These are phyloP conservation scores for Cyberlindnera samutprakarnensis DNA, from an alignment of 805 yeast species.

Conservation along the genomic window DNA sequence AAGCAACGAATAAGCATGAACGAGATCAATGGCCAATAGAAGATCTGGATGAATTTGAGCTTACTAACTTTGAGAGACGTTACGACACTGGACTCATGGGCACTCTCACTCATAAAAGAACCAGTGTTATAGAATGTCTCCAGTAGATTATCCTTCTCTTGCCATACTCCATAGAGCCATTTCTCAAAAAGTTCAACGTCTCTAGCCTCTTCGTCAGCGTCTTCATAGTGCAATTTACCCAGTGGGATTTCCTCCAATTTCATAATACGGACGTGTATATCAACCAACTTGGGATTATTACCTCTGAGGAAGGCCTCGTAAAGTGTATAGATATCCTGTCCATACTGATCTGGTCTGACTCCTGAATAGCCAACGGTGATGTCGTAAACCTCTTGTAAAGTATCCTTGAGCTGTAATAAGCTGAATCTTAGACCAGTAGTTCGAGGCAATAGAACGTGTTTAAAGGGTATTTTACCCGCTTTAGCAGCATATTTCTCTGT, in stretches of 20 bases:
- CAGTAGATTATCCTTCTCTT: slow-evolving; percentile 67
- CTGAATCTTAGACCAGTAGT: slow-evolving; percentile 70
- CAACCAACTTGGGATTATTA: slow-evolving; percentile 58
- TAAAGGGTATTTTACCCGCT: slow-evolving; percentile 38
- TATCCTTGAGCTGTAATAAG: slow-evolving; percentile 44
- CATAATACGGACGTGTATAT: slow-evolving; percentile 56
- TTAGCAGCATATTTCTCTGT: slow-evolving; percentile 53
- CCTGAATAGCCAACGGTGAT: slow-evolving; percentile 80
- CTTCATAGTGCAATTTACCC: slow-evolving; percentile 38
- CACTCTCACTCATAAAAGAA: slow-evolving; percentile 26
- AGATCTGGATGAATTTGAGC: slow-evolving; percentile 25
- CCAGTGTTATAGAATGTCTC: slow-evolving; percentile 53
- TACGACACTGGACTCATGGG: slow-evolving; percentile 4
- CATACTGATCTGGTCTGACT: slow-evolving; percentile 51
- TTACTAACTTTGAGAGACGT: slow-evolving; percentile 16
- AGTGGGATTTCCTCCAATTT: slow-evolving; percentile 57
- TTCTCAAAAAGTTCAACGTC: slow-evolving; percentile 45
- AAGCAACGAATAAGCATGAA: slow-evolving; percentile 12
- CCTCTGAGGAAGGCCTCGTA: slow-evolving; percentile 60
- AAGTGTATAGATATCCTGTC: slow-evolving; percentile 71
- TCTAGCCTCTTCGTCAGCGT: slow-evolving; percentile 31
- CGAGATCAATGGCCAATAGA: slow-evolving; percentile 24
- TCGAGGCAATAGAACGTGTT: slow-evolving; percentile 75
- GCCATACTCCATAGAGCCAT: slow-evolving; percentile 76
- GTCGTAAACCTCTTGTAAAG: slow-evolving; percentile 64